A percentile compares a stretch with the other conserved stretches of the same genome.
phyloP scores from a whole-genome alignment of 805 yeast species.

The Cyberlindnera samutprakarnensis region DNA sequence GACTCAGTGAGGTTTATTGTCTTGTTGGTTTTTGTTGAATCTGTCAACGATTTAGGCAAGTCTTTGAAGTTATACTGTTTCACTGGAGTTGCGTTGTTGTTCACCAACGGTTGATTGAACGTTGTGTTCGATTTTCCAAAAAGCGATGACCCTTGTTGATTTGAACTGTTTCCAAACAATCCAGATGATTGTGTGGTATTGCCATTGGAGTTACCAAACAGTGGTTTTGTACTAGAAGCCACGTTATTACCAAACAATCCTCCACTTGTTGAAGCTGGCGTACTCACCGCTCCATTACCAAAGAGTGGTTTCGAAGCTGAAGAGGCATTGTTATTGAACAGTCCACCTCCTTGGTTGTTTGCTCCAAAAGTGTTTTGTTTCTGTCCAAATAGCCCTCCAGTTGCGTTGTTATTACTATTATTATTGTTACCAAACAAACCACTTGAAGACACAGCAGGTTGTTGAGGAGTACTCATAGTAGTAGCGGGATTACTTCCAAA shows the following conservation, averaged over 20 bases:
- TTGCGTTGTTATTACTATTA: constrained; percentile 20
- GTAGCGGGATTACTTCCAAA: constrained; percentile 13
- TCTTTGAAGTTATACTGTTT: constrained; percentile 24
- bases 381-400: constrained; percentile 19
- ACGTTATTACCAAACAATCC: background rate
- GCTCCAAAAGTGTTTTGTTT: constrained; percentile 3
- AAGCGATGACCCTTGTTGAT: constrained; percentile 5
- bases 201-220: constrained; percentile 5
- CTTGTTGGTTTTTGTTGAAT: constrained; percentile 19
- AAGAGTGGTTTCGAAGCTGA: background rate
- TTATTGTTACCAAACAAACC: constrained; percentile 15
- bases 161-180: constrained; percentile 19
- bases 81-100: constrained; percentile 24
- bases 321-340: background rate
- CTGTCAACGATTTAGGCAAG: constrained; percentile 32
- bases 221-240: background rate
- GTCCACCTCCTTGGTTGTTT: background rate
- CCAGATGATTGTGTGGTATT: constrained; percentile 20
- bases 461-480: too few relatives aligned
- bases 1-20: constrained; percentile 4
- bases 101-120: constrained; percentile 23
- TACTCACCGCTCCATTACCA: too few relatives aligned
- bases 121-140: constrained; percentile 6
- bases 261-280: too few relatives aligned
- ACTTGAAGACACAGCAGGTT: too few relatives aligned